A percentile compares a stretch with the other conserved stretches of the same genome.
These are phyloP conservation scores for Penicillium sp. DNA, from an alignment of 2,329 filamentous ascomycete species.

Conservation along the genomic window DNA sequence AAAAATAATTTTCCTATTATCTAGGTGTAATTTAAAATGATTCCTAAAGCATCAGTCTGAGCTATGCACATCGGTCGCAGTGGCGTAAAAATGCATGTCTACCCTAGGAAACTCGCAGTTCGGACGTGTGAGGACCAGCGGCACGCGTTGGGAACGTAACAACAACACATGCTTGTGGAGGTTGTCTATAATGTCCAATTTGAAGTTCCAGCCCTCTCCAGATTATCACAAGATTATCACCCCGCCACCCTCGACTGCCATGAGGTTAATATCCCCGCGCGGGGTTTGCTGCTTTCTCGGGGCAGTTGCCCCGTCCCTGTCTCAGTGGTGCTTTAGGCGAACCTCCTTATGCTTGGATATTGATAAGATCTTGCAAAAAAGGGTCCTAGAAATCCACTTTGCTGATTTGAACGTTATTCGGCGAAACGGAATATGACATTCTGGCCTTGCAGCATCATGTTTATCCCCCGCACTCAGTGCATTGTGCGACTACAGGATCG, in stretches of 20 bases:
- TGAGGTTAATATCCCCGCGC: background rate
- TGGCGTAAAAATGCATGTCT: background rate
- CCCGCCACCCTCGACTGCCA: background rate
- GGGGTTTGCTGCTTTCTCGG: background rate
- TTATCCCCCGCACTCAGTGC: background rate
- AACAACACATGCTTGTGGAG: no score
- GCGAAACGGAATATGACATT: background rate
- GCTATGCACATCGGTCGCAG: background rate
- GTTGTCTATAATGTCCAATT: no score
- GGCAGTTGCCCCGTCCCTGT: constrained; percentile 14
- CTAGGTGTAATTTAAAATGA: no score
- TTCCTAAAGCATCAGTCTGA: background rate
- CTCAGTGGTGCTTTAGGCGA: background rate
- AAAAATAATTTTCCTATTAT: no score
- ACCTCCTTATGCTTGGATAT: background rate
- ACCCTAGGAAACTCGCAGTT: no score
- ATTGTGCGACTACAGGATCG: background rate
- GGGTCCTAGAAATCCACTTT: background rate
- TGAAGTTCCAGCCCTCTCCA: background rate
- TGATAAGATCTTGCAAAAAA: background rate
- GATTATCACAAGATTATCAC: background rate
- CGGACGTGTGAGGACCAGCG: background rate
- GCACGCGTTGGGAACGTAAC: background rate
- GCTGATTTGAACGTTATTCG: background rate
- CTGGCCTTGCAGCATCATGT: background rate